Evolutionary conservation across 1,139 yeast genomes (phyloP), one percentile per base, ranked within the genome.

Genomic region (Geotrichum restrictum): DNA sequence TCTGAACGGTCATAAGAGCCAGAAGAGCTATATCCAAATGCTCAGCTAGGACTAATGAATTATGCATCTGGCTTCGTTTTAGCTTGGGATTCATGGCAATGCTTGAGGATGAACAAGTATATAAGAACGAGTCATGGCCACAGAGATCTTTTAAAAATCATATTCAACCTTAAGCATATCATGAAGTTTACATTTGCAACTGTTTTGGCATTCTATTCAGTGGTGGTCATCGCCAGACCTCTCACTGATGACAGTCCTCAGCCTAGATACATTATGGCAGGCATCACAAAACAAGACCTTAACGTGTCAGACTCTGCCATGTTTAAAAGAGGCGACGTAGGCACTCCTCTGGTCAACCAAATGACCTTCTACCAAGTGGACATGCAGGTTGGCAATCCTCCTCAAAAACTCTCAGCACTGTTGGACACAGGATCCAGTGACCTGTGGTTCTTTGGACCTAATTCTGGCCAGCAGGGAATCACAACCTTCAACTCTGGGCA

Each of bases 341-440:
- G 31, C 19, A 41, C 52, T 5, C 52, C 53, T 18, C 37, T 53
- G 2, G 16, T 37, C 16, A 59, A 59, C 49, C 44, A 49, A 48
- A 31, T 52, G 32, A 45, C 53, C n/a, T 54, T 33, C 57, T 76
- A 75, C 59, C 64, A 71, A 36, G 65, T 73, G 8, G 64, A 60
- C 8, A 49, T 72, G 43, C 48, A 56, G 31, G 55, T 73, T n/a
- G 76, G 76, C n/a, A 64, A 68, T 18, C 67, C 73, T 11, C 57
- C 61, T 14, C 73, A 70, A 54, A 53, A 58, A 36, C 61, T 69
- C 34, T 55, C 61, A 10, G 69, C 70, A 10, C 59, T 67, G 51
- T 55, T 74, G 33, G 77, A 73, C 56, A 74, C 77, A 3, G 76
- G 76, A 11, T 69, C 74, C 19, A 62, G 73, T 36, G 76, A 73